Base-by-base conservation (phyloP, 768 basidiomycete genomes). In the Gyrodon lividus region DNA sequence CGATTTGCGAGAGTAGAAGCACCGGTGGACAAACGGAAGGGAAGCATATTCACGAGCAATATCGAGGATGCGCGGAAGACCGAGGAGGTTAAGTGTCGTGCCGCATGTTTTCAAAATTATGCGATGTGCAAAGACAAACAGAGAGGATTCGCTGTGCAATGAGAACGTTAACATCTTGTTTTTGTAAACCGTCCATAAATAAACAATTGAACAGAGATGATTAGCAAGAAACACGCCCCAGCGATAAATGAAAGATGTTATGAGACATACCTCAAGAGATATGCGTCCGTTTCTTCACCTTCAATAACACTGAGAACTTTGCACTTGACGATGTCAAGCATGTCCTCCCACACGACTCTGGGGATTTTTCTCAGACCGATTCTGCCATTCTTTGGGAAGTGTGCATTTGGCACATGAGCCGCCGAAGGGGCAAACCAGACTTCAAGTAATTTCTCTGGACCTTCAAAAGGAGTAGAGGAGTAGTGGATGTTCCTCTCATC, bases 81-180 rank as follows among this genome's bases (percentile, higher is more conserved):
- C 97, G 56, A 96, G 80, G 43, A 99, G 87, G 73, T 98, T 98
- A 54, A 98, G 86, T 5, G 97, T 99, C 4, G 97, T 99, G 22
- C 97, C 97, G 70, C 97, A 99, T 12, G 97, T 99, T 73, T 99
- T 99, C 65, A 99, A 83, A 62, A 99, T 98, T 54, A 99, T 80
- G 50, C 93, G 87, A 72, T 99, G 95, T 2, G 96, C 84, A 34
- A 88, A 92, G 48, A 99, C 85, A 64, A 99, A 96, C 49, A 99
- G 78, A 33, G 95, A 98, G 0, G 96, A 98, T 80, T 98, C 97
- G 75, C 97, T 98, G 69, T n/a, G 30, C 20, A 51, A 31, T 20
- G 46, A 44, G 41, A 35, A 54, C 13, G 51, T 64, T 10, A 60
- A 57, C 44, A 58, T 42, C 34, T 31, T 40, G 43, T 24, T 22